These are phyloP conservation scores for Xanthoceras sorbifolium DNA, from an alignment of 345 rosid genomes.

Conservation along the genomic window DNA sequence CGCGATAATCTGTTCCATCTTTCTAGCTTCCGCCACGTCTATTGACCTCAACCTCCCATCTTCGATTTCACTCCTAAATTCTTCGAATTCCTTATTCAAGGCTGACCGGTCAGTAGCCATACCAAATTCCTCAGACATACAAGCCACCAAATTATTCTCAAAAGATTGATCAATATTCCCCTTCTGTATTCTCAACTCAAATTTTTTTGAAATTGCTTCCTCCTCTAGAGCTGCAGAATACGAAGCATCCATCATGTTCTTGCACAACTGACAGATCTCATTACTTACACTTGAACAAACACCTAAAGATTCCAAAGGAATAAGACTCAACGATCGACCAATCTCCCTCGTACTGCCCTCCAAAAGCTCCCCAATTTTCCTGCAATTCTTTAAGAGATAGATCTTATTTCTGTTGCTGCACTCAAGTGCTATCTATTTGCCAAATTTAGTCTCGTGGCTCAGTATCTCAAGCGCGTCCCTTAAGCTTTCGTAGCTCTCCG, in stretches of 20 bases:
- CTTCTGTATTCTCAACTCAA: constrained; percentile 13
- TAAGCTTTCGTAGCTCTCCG: constrained; percentile 16
- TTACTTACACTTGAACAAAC: constrained; percentile 5
- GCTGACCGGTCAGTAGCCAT: constrained; percentile 18
- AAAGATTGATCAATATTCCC: constrained; percentile 13
- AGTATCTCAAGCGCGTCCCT: constrained; percentile 17
- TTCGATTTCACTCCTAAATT: constrained; percentile 23
- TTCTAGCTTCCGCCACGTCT: constrained; percentile 19
- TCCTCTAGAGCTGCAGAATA: constrained; percentile 16
- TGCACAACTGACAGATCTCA: constrained; percentile 21
- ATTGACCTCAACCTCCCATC: constrained; percentile 12
- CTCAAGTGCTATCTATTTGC: constrained; percentile 20
- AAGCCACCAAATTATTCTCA: constrained; percentile 21
- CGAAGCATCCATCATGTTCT: constrained; percentile 20
- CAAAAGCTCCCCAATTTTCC: constrained; percentile 21
- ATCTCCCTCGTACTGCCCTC: constrained; percentile 21
- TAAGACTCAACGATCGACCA: constrained; percentile 19
- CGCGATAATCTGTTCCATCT: constrained; percentile 21
- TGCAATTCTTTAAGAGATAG: constrained; percentile 27
- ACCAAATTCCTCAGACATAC: constrained; percentile 18
- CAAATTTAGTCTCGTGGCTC: constrained; percentile 21
- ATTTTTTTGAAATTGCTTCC: constrained; percentile 14
- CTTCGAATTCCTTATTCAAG: constrained; percentile 21
- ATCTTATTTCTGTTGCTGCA: constrained; percentile 21
- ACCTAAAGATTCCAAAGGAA: constrained; percentile 19